Conservation (phyloP, 2,329 filamentous ascomycete genomes). For the Sarocladiaceae sp. region DNA sequence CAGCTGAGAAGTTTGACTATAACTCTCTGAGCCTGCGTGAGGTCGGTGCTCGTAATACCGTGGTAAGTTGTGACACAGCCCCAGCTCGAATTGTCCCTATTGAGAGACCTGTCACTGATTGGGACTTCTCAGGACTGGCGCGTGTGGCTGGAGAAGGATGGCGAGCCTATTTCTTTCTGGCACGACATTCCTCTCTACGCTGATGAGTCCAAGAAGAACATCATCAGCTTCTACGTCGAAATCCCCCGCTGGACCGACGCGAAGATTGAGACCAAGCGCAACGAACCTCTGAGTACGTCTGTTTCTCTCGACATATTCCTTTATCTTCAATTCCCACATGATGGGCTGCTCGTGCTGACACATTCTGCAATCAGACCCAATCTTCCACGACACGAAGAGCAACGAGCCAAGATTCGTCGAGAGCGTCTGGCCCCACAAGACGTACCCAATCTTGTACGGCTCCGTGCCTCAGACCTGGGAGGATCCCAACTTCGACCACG, state of each 20-base stretch:
- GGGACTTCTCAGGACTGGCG: slow-evolving; percentile 31
- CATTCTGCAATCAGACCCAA: slow-evolving; percentile 25
- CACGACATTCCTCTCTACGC: slow-evolving; percentile 38
- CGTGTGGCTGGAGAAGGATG: slow-evolving; percentile 34
- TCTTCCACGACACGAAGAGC: slow-evolving; percentile 36
- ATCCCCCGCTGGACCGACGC: slow-evolving; percentile 37
- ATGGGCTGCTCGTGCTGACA: background rate
- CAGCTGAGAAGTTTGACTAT: slow-evolving; percentile 19
- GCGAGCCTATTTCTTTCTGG: slow-evolving; percentile 35
- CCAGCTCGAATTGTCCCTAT: too few species aligned
- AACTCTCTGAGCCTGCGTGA: slow-evolving; percentile 26
- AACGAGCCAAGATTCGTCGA: slow-evolving; percentile 33
- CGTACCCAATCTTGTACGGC: slow-evolving; percentile 38
- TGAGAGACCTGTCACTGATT: too few species aligned
- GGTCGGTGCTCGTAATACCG: slow-evolving; percentile 33
- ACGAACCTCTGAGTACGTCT: slow-evolving; percentile 32
- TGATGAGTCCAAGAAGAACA: slow-evolving; percentile 24
- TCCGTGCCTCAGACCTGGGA: slow-evolving; percentile 42
- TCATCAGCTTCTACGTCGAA: slow-evolving; percentile 36
- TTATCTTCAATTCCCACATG: background rate
- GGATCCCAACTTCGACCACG: slow-evolving; percentile 34
- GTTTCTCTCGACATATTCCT: slow-evolving; percentile 5
- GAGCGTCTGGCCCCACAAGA: slow-evolving; percentile 38
- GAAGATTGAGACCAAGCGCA: slow-evolving; percentile 34
- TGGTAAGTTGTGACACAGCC: slow-evolving; percentile 26